Percentiles rank a stretch among this genome's conserved stretches.
phyloP scores from a whole-genome alignment of 441 rosid genomes.

The Croton laevigatus region DNA sequence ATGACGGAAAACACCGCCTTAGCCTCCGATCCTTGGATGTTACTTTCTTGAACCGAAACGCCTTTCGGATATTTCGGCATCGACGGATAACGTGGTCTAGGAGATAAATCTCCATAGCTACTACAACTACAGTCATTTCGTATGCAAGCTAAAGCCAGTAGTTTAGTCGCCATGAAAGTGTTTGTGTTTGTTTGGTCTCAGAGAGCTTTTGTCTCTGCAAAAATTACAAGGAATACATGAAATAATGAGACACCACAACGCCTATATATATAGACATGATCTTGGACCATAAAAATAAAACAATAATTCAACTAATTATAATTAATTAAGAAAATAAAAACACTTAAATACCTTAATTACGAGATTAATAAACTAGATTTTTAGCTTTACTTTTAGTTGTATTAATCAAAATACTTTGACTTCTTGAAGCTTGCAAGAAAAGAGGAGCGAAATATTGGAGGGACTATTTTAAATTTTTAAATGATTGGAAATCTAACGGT shows the following conservation, averaged over 20 bases:
- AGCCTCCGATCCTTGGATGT: slow-evolving; percentile 34
- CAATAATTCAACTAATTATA: too few species aligned
- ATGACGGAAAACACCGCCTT: slow-evolving; percentile 50
- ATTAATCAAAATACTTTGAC: too few species aligned
- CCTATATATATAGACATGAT: too few species aligned
- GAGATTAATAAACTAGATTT: too few species aligned
- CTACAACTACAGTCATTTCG: slow-evolving; percentile 30
- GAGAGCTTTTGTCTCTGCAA: background rate
- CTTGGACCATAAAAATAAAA: too few species aligned
- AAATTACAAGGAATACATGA: too few species aligned
- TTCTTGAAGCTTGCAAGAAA: too few species aligned
- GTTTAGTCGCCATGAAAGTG: slow-evolving; percentile 62
- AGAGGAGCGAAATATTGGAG: background rate
- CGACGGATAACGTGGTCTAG: slow-evolving; percentile 57
- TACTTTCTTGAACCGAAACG: slow-evolving; percentile 32
- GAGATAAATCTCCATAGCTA: slow-evolving; percentile 40
- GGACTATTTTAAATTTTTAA: background rate
- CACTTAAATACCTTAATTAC: too few species aligned
- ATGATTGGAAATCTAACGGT: background rate
- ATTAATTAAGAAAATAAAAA: too few species aligned
- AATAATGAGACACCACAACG: too few species aligned
- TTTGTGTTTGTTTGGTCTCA: background rate
- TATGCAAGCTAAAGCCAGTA: slow-evolving; percentile 58
- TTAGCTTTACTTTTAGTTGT: too few species aligned
- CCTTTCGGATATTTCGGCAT: slow-evolving; percentile 67